These are phyloP conservation scores for Pavlovales sp. DNA, from an alignment of 208 protist species.

Conservation along the genomic window DNA sequence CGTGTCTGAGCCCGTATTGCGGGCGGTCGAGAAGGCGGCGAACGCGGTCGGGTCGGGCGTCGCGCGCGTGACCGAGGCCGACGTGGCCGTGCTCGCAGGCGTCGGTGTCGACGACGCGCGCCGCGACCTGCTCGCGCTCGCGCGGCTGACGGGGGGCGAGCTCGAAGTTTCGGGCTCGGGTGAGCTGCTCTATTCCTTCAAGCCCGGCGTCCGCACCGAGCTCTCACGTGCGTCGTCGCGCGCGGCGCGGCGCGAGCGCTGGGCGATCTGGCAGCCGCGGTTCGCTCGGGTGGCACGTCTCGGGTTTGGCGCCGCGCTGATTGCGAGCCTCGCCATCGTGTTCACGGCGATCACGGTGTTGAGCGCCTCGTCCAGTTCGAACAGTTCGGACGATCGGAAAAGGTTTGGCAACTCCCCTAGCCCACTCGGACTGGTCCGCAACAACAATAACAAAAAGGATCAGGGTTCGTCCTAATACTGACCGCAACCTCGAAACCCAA, in stretches of 20 bases:
- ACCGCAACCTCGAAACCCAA: too few relatives aligned
- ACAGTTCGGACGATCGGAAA: not conserved
- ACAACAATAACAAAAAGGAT: too few relatives aligned
- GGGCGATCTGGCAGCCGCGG: not conserved
- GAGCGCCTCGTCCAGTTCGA: not conserved
- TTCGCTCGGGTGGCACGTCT: not conserved
- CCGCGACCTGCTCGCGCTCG: constrained; percentile 4
- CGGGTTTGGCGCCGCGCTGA: constrained; percentile 9
- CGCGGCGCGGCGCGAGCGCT: not conserved
- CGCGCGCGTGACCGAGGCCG: constrained; percentile 7
- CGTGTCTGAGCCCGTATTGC: not conserved
- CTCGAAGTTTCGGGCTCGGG: not conserved
- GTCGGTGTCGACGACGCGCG: not conserved
- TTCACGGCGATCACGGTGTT: not conserved
- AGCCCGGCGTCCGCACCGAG: not conserved
- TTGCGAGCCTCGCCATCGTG: not conserved
- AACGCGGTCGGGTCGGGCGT: not conserved
- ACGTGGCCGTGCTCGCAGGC: not conserved
- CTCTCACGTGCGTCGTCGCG: not conserved
- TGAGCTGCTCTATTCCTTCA: not conserved
- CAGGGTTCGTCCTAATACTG: too few relatives aligned
- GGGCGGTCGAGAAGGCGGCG: not conserved
- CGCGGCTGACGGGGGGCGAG: constrained; percentile 8
- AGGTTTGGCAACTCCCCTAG: not conserved
- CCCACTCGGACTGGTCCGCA: too few relatives aligned